Evolutionary conservation across 805 yeast species (phyloP).

Genomic region (Wickerhamomyces alni): DNA sequence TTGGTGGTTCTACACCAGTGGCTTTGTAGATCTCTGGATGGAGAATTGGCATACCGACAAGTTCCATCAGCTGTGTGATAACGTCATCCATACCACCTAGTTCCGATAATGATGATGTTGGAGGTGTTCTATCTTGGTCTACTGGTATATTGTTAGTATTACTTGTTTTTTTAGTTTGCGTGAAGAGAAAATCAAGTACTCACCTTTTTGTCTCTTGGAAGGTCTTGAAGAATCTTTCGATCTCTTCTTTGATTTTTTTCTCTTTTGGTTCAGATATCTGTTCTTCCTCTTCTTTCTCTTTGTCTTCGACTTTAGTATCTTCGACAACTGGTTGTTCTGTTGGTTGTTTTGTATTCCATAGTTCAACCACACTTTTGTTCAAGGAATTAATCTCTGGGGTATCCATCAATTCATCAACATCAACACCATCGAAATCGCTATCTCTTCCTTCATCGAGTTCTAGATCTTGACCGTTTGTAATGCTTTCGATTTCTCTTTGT

Average conservation of each 20-base stretch:
- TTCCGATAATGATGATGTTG: constrained; percentile 59
- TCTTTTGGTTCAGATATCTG: constrained; percentile 24
- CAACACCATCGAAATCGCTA: constrained; percentile 30
- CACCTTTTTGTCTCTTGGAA: constrained; percentile 35
- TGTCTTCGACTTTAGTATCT: constrained; percentile 7
- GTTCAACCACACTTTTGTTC: constrained; percentile 68
- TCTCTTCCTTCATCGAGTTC: constrained; percentile 24
- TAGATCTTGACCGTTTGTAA: constrained; percentile 22
- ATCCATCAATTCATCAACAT: constrained; percentile 51
- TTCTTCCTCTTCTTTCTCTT: constrained; percentile 11
- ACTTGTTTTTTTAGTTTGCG: constrained; percentile 10
- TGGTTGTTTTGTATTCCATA: constrained; percentile 48
- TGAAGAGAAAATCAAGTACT: constrained; percentile 5
- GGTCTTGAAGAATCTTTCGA: constrained; percentile 34
- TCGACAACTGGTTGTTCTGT: constrained; percentile 1
- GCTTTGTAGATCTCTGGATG: constrained; percentile 88
- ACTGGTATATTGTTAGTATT: constrained; percentile 23
- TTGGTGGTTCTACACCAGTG: constrained; percentile 92
- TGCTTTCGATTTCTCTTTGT: constrained; percentile 36
- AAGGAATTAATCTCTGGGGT: constrained; percentile 60
- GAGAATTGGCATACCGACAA: constrained; percentile 83
- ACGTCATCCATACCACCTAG: constrained; percentile 88
- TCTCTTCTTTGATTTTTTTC: constrained; percentile 43
- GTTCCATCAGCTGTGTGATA: constrained; percentile 81
- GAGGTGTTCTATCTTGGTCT: constrained; percentile 61